These are phyloP conservation scores for Colletotrichum sublineola DNA, from an alignment of 2,329 filamentous ascomycete species.

Conservation along the genomic window DNA sequence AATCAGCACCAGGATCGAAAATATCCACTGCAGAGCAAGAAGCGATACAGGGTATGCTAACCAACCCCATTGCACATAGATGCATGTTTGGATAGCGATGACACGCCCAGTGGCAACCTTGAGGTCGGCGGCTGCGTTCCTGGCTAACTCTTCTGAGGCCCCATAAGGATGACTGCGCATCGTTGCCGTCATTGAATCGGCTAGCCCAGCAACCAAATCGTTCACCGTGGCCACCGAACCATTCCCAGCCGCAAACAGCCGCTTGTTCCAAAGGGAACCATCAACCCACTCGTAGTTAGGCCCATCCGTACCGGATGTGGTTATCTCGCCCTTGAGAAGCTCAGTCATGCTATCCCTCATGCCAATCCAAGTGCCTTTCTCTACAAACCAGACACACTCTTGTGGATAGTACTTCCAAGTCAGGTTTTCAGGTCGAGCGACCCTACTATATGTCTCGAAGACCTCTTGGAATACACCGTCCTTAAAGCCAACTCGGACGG, in stretches of 20 bases:
- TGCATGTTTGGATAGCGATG: constrained; percentile 6
- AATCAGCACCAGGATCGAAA: constrained; percentile 7
- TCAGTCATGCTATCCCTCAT: too few relatives aligned
- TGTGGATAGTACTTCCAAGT: too few relatives aligned
- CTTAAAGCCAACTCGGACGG: too few relatives aligned
- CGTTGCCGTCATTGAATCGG: constrained; percentile 9
- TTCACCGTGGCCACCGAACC: constrained; percentile 2
- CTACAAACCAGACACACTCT: too few relatives aligned
- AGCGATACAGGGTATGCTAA: constrained; percentile 10
- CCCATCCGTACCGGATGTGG: too few relatives aligned
- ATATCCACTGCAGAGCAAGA: constrained; percentile 16
- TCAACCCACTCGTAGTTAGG: neutral
- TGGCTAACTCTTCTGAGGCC: neutral
- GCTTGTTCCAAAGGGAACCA: neutral
- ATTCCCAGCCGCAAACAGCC: neutral
- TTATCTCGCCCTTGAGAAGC: too few relatives aligned
- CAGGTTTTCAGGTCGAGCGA: too few relatives aligned
- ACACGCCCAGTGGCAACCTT: neutral
- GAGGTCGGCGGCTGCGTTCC: neutral
- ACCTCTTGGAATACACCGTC: too few relatives aligned
- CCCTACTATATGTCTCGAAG: too few relatives aligned
- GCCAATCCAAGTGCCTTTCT: too few relatives aligned
- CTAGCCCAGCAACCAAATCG: neutral
- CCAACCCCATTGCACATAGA: constrained; percentile 13
- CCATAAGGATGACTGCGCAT: constrained; percentile 2